phyloP scores from a whole-genome alignment of 129 eudicot genomes.

The Dittrichia graveolens region DNA sequence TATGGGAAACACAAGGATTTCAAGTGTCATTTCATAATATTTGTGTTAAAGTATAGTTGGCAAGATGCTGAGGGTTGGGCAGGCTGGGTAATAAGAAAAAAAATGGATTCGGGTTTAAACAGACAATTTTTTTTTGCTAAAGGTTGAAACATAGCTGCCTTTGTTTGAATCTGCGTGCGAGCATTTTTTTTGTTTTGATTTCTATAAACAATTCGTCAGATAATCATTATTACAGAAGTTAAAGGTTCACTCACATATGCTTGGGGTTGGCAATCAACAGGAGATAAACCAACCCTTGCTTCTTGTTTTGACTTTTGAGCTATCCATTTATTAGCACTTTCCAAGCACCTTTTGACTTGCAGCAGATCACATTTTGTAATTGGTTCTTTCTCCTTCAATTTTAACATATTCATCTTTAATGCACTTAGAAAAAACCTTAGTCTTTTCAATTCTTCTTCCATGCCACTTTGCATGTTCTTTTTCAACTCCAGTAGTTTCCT shows the following conservation, averaged over 20 bases:
- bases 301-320: not conserved
- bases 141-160: too few relatives aligned
- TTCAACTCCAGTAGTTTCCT: slow-evolving; percentile 7
- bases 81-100: not conserved
- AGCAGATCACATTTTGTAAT: slow-evolving; percentile 8
- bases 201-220: too few relatives aligned
- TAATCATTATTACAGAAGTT: not conserved
- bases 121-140: not conserved
- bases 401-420: slow-evolving; percentile 18
- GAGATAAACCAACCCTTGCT: not conserved
- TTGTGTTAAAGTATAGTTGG: not conserved
- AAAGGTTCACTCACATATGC: slow-evolving; percentile 16
- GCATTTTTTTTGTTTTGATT: too few relatives aligned
- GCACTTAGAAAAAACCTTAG: slow-evolving; percentile 26
- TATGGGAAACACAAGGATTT: not conserved
- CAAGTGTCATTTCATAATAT: not conserved
- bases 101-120: not conserved
- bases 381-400: slow-evolving; percentile 17
- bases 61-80: not conserved
- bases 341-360: not conserved
- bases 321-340: slow-evolving; percentile 7
- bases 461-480: slow-evolving; percentile 33
- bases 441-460: slow-evolving; percentile 24
- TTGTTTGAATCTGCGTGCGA: too few relatives aligned
- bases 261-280: not conserved